These are phyloP conservation scores for Brassica rapa DNA, from an alignment of 345 rosid genomes.

Conservation along the genomic window DNA sequence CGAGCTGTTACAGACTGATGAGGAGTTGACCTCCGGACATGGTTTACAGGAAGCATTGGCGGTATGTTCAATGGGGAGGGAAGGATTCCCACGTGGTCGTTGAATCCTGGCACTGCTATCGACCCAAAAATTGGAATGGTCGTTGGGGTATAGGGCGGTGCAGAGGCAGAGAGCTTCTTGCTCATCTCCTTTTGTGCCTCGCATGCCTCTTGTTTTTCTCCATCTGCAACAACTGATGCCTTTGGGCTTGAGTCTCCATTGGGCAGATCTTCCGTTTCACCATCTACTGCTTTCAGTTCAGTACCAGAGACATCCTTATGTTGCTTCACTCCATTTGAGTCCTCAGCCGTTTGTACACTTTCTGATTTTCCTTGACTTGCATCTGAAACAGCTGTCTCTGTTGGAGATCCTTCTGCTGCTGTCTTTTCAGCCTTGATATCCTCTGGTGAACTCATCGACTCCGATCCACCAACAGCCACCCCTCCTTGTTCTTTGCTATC, in stretches of 20 bases:
- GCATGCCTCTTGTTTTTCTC: slow-evolving; percentile 62
- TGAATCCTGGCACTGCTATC: slow-evolving; percentile 66
- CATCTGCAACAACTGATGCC: slow-evolving; percentile 47
- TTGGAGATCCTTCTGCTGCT: slow-evolving; percentile 35
- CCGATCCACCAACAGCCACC: slow-evolving; percentile 32
- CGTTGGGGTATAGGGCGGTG: slow-evolving; percentile 92
- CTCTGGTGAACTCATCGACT: slow-evolving; percentile 29
- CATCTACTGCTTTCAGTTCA: slow-evolving; percentile 42
- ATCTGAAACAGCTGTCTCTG: slow-evolving; percentile 29
- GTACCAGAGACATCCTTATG: slow-evolving; percentile 45
- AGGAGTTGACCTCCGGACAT: slow-evolving; percentile 70
- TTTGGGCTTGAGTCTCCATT: slow-evolving; percentile 41
- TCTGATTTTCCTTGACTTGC: slow-evolving; percentile 41
- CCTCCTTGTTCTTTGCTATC: slow-evolving; percentile 38
- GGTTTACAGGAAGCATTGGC: slow-evolving; percentile 71
- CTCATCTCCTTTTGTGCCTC: slow-evolving; percentile 72
- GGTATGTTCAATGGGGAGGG: slow-evolving; percentile 90
- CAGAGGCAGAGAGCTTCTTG: slow-evolving; percentile 93
- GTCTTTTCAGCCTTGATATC: slow-evolving; percentile 34
- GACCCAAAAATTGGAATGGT: slow-evolving; percentile 76
- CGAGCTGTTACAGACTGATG: slow-evolving; percentile 95
- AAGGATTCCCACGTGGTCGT: slow-evolving; percentile 84
- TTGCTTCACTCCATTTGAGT: slow-evolving; percentile 33
- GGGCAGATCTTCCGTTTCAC: slow-evolving; percentile 41
- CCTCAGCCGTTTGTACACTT: slow-evolving; percentile 35